Percentiles rank a stretch among this genome's conserved stretches.
phyloP scores from a whole-genome alignment of 495 filamentous ascomycete genomes.

The Xylaria flabelliformis region DNA sequence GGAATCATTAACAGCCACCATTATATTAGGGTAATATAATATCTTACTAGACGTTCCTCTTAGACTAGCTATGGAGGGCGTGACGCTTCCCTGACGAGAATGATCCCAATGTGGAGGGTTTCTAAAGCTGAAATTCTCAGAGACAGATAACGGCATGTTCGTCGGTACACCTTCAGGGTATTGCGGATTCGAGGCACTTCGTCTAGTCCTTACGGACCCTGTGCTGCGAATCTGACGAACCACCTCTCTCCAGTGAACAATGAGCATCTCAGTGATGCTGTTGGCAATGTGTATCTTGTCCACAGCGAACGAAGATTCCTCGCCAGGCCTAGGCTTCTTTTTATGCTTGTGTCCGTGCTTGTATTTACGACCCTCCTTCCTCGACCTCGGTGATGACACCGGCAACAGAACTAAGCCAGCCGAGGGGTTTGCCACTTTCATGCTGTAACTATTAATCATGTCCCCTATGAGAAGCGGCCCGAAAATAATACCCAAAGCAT shows the following conservation, averaged over 20 bases:
- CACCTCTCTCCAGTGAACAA: conserved; percentile 64
- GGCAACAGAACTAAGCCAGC: conserved; percentile 48
- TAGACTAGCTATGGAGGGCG: conserved; percentile 40
- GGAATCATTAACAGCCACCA: neutral
- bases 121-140: conserved; percentile 37
- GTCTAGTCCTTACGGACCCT: conserved; percentile 37
- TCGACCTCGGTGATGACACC: conserved; percentile 43
- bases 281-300: conserved; percentile 61
- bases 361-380: conserved; percentile 44
- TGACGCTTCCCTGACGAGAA: conserved; percentile 22
- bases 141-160: conserved; percentile 35
- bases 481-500: conserved; percentile 67
- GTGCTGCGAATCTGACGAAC: conserved; percentile 59
- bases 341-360: conserved; percentile 21
- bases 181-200: conserved; percentile 12
- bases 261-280: conserved; percentile 63
- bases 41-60: conserved; percentile 30
- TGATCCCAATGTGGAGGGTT: conserved; percentile 41
- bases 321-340: neutral
- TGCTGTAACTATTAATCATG: conserved; percentile 53
- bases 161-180: neutral
- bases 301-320: conserved; percentile 32
- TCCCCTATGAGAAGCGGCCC: conserved; percentile 68
- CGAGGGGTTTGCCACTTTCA: conserved; percentile 44
- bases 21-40: neutral